Evolutionary conservation across 768 basidiomycete genomes (phyloP), one percentile per base, ranked within the genome.

Genomic region (Rhizopogon sp.): DNA sequence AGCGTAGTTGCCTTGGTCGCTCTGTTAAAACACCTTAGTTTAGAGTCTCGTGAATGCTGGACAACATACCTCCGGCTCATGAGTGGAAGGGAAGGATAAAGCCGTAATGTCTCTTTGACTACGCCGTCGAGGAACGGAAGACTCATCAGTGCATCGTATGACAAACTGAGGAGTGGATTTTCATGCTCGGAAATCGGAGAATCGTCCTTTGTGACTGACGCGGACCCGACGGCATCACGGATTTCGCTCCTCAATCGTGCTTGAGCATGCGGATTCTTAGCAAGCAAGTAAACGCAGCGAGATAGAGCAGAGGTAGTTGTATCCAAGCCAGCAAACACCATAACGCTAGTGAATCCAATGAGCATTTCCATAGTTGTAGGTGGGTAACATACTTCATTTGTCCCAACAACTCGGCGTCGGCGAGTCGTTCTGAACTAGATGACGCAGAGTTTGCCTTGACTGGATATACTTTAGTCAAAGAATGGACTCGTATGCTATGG

Each of bases 81-180:
- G 62, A 59, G 22, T 13, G 53, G 47, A 31, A 50, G 33, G 28
- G 25, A 39, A 1, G 22, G 42, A 39, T 54, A 43, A 5, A 71
- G 45, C 9, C 73, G 63, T n/a, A 74, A 56, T 1, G 65, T 69
- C 57, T 74, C 73, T 3, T 66, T 63, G 13, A 68, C 59, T 14
- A 73, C 64, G 11, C 63, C 67, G 49, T 77, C 77, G 37, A 78
- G 64, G 62, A 73, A 76, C 0, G 74, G 68, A 8, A 79, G 60
- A 3, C 61, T 54, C 39, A 68, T 65, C 7, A 78, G 64, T 0
- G 59, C 61, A 56, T 76, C 73, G 53, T 70, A 67, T 2, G 62
- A 52, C 17, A 68, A 58, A 25, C 9, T 33, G 31, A 33, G 31
- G 9, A 33, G 31, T 33, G 8, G 31, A 33, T 33, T 9, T 33